Evolutionary conservation across 371 early-diverging fungal genomes (phyloP).

Genomic region (Polyrhizophydium stewartii): DNA sequence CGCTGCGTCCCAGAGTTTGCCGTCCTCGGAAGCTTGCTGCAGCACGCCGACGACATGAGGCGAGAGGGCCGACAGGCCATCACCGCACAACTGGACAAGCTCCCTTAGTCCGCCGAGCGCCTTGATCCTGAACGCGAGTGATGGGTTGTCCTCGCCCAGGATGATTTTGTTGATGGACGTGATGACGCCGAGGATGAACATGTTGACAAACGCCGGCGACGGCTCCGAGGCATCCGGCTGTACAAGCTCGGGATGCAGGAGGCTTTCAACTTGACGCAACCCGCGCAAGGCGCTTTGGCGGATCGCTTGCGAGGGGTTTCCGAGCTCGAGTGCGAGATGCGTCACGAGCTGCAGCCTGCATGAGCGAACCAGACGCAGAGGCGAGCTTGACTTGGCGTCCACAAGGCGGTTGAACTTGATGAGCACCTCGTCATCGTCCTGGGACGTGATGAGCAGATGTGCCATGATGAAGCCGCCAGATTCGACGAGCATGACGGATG

Average conservation of each 20-base stretch:
- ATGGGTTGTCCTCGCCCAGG: slow-evolving; percentile 1
- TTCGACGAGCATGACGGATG: slow-evolving; percentile 16
- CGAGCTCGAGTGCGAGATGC: slow-evolving; percentile 30
- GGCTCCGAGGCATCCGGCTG: neutral
- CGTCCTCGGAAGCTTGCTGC: neutral
- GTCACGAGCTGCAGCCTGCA: slow-evolving; percentile 20
- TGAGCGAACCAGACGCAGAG: slow-evolving; percentile 13
- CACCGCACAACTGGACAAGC: slow-evolving; percentile 24
- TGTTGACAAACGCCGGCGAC: slow-evolving; percentile 30
- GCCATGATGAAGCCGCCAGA: slow-evolving; percentile 25
- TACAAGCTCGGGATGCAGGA: neutral
- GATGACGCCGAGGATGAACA: slow-evolving; percentile 45
- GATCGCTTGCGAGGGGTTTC: slow-evolving; percentile 12
- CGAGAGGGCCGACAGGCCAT: slow-evolving; percentile 11
- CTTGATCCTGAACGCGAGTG: slow-evolving; percentile 16
- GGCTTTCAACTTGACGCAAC: neutral
- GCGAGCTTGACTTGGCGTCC: slow-evolving; percentile 2
- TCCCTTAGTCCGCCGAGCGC: slow-evolving; percentile 17
- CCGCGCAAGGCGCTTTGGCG: neutral
- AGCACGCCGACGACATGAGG: slow-evolving; percentile 20
- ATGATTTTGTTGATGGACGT: slow-evolving; percentile 40
- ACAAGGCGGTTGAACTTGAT: neutral
- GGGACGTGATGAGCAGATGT: slow-evolving; percentile 22
- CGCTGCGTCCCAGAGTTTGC: neutral
- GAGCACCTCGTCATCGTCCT: slow-evolving; percentile 3